phyloP scores from a whole-genome alignment of 495 filamentous ascomycete species.

The Xylona heveae region DNA sequence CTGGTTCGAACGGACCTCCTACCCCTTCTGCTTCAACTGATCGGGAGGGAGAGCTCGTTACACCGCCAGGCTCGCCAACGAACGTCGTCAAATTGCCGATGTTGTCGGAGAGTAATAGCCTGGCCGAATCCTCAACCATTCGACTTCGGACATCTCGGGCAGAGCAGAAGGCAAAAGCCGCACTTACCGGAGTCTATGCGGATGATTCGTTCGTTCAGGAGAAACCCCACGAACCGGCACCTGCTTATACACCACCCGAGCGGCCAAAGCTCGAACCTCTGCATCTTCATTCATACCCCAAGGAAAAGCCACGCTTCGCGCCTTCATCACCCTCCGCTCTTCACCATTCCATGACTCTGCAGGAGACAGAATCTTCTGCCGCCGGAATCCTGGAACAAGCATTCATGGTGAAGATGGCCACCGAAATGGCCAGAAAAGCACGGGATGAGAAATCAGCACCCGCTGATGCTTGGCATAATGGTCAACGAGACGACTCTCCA shows the following conservation, averaged over 20 bases:
- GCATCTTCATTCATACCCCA: slow-evolving; percentile 1
- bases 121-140: too few relatives aligned
- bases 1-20: slow-evolving; percentile 27
- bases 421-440: slow-evolving; percentile 69
- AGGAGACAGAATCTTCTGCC: slow-evolving; percentile 9
- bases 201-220: too few relatives aligned
- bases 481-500: slow-evolving; percentile 29
- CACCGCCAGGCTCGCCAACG: slow-evolving; percentile 20
- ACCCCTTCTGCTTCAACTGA: slow-evolving; percentile 25
- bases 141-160: too few relatives aligned
- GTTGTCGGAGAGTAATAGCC: too few relatives aligned
- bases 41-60: slow-evolving; percentile 30
- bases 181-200: too few relatives aligned
- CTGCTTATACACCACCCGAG: not conserved
- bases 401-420: slow-evolving; percentile 78
- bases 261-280: slow-evolving; percentile 1
- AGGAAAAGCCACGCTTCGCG: slow-evolving; percentile 16
- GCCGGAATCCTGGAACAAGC: slow-evolving; percentile 56
- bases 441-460: slow-evolving; percentile 43
- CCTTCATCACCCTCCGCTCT: slow-evolving; percentile 11
- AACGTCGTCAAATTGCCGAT: slow-evolving; percentile 17
- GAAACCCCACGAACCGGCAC: too few relatives aligned
- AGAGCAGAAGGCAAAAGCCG: too few relatives aligned
- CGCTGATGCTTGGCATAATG: slow-evolving; percentile 23
- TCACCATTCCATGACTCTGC: slow-evolving; percentile 16